Conservation (phyloP, 306 rosid species). For the Phaseolus lunatus region DNA sequence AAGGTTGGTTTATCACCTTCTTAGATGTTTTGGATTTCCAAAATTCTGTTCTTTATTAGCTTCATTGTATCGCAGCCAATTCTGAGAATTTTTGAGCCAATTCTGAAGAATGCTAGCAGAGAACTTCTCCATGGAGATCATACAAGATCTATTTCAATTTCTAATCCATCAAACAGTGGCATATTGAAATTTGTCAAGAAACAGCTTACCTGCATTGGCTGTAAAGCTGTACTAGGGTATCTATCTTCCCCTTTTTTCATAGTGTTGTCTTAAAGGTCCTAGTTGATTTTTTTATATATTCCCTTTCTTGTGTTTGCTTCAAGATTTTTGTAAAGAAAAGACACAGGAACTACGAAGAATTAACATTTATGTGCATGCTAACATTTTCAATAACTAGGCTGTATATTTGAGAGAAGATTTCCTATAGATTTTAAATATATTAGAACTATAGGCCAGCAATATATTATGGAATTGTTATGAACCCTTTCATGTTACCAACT, state of each 20-base stretch:
- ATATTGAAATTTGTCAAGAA: conserved; percentile 93
- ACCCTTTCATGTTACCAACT: not conserved
- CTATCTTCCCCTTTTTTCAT: not conserved
- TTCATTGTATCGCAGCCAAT: conserved; percentile 78
- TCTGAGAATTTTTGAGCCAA: conserved; percentile 94
- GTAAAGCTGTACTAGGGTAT: conserved; percentile 95
- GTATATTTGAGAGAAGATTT: conserved; percentile 7
- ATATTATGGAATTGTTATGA: conserved; percentile 20
- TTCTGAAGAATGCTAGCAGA: conserved; percentile 92
- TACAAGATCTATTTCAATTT: conserved; percentile 90
- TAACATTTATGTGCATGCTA: conserved; percentile 7
- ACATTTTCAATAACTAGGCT: conserved; percentile 1
- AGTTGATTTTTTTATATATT: conserved; percentile 36
- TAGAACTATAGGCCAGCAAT: conserved; percentile 19
- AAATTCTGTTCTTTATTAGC: conserved; percentile 39
- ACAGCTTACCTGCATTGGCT: conserved; percentile 88
- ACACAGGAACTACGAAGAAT: conserved; percentile 18
- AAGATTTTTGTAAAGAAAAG: conserved; percentile 29
- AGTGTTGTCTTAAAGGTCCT: conserved; percentile 27
- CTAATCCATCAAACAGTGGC: conserved; percentile 93
- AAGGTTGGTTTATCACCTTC: conserved; percentile 63
- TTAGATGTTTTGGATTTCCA: conserved; percentile 22
- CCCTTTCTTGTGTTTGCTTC: conserved; percentile 15
- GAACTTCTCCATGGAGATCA: conserved; percentile 99
- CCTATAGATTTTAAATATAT: conserved; percentile 5